phyloP scores from a whole-genome alignment of 2,329 filamentous ascomycete genomes.

The Apiospora aurea region DNA sequence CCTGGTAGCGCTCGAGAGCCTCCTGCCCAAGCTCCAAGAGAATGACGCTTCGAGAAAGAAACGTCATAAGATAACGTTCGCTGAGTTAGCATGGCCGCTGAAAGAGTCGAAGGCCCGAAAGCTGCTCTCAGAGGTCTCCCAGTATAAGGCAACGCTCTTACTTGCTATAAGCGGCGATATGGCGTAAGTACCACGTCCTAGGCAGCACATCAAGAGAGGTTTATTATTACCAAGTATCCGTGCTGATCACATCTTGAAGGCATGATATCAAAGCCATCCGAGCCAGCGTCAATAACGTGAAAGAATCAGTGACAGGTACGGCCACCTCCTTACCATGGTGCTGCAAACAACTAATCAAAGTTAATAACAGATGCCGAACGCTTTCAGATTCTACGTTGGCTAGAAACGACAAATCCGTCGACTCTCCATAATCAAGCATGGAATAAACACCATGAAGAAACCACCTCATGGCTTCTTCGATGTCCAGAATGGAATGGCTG shows the following conservation, averaged over 20 bases:
- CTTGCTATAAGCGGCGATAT: slow-evolving; percentile 28
- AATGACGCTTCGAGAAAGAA: background rate
- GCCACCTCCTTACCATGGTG: no score
- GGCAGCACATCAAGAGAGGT: background rate
- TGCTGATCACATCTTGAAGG: background rate
- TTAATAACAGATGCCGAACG: background rate
- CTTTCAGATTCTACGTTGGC: background rate
- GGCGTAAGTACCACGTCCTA: slow-evolving; percentile 12
- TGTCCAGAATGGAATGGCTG: background rate
- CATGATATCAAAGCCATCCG: slow-evolving; percentile 23
- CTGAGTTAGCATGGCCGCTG: slow-evolving; percentile 28
- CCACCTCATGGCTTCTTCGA: background rate
- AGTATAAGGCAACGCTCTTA: slow-evolving; percentile 29
- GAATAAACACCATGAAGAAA: background rate
- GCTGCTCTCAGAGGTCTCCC: slow-evolving; percentile 26
- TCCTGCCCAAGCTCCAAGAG: background rate
- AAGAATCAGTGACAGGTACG: slow-evolving; percentile 2
- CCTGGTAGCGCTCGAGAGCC: background rate
- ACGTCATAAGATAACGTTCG: slow-evolving; percentile 18
- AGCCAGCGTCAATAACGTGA: background rate
- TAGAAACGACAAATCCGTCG: background rate
- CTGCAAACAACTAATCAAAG: background rate
- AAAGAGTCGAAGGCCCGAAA: slow-evolving; percentile 29
- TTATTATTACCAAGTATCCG: background rate
- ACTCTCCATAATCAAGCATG: background rate